phyloP scores from a whole-genome alignment of 2,329 filamentous ascomycete species.

The Dissoconium aciculare region DNA sequence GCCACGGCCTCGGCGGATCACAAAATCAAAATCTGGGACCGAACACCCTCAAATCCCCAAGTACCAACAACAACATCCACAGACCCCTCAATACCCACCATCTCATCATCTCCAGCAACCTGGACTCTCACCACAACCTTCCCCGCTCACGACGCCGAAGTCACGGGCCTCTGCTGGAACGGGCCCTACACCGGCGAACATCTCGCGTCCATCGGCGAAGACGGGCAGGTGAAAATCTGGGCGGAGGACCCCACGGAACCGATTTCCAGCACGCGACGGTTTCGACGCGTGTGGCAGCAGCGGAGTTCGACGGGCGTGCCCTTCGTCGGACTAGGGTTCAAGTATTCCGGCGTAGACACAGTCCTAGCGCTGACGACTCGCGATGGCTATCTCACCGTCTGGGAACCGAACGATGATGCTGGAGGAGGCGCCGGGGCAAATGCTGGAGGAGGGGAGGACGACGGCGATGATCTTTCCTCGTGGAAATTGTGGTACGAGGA shows the following conservation, averaged over 20 bases:
- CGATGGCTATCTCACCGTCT: constrained; percentile 64
- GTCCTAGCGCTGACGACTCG: constrained; percentile 74
- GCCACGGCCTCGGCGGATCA: constrained; percentile 86
- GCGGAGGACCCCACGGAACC: constrained; percentile 73
- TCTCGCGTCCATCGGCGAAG: constrained; percentile 74
- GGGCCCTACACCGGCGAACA: constrained; percentile 79
- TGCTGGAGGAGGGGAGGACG: too few species aligned
- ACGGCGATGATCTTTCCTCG: constrained; percentile 63
- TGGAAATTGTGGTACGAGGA: constrained; percentile 66
- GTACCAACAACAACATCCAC: constrained; percentile 30
- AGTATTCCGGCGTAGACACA: constrained; percentile 68
- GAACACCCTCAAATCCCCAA: constrained; percentile 43
- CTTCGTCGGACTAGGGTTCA: constrained; percentile 69
- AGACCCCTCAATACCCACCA: too few species aligned
- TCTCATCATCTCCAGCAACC: too few species aligned
- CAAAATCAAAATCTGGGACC: constrained; percentile 80
- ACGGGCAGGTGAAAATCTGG: constrained; percentile 85
- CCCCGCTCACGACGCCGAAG: constrained; percentile 79
- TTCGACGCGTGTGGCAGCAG: constrained; percentile 53
- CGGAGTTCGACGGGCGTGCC: constrained; percentile 53
- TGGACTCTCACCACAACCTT: constrained; percentile 79
- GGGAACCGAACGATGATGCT: too few species aligned
- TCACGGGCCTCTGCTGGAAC: constrained; percentile 87
- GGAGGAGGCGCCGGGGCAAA: too few species aligned
- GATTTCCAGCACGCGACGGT: constrained; percentile 59